Conservation (phyloP, 176 grass and related monocot species). For the Metroxylon sagu region DNA sequence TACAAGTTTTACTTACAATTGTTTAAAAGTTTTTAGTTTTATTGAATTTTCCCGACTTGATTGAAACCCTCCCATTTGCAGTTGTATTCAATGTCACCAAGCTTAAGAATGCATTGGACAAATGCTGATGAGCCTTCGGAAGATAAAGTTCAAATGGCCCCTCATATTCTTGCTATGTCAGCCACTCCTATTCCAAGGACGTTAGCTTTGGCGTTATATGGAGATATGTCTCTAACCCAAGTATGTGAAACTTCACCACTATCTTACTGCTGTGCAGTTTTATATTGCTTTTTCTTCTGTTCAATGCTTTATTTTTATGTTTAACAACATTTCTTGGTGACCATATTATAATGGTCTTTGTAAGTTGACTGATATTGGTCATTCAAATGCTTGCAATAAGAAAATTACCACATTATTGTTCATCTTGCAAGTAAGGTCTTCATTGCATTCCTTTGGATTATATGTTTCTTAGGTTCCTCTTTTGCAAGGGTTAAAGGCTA, state of each 20-base stretch:
- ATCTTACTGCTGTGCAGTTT: background rate
- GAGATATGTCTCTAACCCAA: constrained; percentile 95
- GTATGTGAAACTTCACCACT: constrained; percentile 24
- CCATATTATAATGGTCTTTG: no score
- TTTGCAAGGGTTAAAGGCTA: no score
- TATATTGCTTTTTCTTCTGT: background rate
- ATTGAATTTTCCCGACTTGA: no score
- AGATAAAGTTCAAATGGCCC: constrained; percentile 82
- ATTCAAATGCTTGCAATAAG: no score
- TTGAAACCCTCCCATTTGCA: constrained; percentile 12
- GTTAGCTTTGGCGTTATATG: constrained; percentile 86
- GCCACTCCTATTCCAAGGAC: constrained; percentile 97
- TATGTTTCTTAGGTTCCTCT: no score
- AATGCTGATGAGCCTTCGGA: constrained; percentile 35
- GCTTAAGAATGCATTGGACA: constrained; percentile 40
- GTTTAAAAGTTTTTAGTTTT: no score
- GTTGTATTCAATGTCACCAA: constrained; percentile 42
- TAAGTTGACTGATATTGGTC: no score
- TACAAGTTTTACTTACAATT: no score
- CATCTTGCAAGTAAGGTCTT: no score
- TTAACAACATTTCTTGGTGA: no score
- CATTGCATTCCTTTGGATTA: no score
- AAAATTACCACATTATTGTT: no score
- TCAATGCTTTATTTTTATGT: background rate
- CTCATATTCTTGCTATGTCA: constrained; percentile 92